Percentiles rank a stretch among this genome's conserved stretches.
Evolutionary conservation across 208 protist species (phyloP).

Genomic region (Trypanosoma cruzi): DNA sequence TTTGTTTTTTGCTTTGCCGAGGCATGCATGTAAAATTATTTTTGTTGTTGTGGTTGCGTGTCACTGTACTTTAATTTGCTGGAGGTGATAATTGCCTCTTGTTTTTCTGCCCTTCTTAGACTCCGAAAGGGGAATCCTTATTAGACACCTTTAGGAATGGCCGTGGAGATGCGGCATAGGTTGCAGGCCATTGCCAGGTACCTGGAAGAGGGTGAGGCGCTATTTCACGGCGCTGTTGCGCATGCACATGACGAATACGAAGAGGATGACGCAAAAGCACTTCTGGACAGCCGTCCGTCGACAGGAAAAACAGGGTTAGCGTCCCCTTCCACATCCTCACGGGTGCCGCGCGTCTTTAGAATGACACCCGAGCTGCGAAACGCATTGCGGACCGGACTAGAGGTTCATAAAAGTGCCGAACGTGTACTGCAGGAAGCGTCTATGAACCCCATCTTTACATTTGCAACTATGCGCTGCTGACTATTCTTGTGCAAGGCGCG

Average conservation of each 20-base stretch:
- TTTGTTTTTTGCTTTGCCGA: background rate
- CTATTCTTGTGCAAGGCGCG: background rate
- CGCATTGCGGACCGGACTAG: background rate
- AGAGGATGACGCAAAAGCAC: background rate
- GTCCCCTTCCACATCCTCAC: background rate
- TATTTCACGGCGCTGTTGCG: background rate
- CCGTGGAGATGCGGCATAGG: constrained; percentile 2
- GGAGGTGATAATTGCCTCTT: background rate
- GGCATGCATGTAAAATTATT: background rate
- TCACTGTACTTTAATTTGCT: too few relatives aligned
- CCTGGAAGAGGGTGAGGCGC: constrained; percentile 17
- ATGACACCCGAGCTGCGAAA: background rate
- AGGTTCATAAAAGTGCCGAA: constrained; percentile 1
- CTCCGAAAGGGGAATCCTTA: background rate
- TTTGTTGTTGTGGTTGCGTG: too few relatives aligned
- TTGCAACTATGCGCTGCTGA: constrained; percentile 12
- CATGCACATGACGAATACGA: background rate
- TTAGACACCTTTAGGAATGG: background rate
- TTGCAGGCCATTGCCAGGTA: background rate
- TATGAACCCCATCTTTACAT: constrained; percentile 19
- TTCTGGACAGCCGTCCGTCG: background rate
- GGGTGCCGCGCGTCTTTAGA: background rate
- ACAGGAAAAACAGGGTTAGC: background rate
- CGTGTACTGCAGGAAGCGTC: background rate
- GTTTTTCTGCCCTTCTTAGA: background rate